Evolutionary conservation across 1,284 basidiomycete genomes (phyloP).

Genomic region (Xerocomus minutiporus): DNA sequence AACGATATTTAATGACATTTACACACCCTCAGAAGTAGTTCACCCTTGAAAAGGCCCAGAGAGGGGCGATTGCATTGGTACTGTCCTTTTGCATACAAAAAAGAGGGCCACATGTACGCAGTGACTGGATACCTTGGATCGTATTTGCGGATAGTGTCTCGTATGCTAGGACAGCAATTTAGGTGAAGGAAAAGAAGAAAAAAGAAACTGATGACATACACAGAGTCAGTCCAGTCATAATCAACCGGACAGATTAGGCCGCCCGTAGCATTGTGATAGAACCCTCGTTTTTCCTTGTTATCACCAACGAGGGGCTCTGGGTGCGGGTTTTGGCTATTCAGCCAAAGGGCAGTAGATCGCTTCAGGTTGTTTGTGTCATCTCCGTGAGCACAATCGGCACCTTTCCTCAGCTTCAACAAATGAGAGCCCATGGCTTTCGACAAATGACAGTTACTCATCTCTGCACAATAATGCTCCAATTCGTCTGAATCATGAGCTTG

Average conservation of each 20-base stretch:
- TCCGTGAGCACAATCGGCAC: slow-evolving; percentile 12
- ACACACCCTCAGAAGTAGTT: slow-evolving; percentile 21
- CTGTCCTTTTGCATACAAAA: slow-evolving; percentile 13
- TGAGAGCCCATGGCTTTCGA: neutral
- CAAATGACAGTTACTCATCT: neutral
- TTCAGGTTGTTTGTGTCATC: slow-evolving; percentile 21
- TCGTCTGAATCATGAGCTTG: neutral
- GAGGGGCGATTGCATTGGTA: slow-evolving; percentile 7
- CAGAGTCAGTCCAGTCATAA: slow-evolving; percentile 24
- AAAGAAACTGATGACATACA: slow-evolving; percentile 11
- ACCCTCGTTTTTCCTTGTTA: slow-evolving; percentile 14
- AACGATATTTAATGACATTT: neutral
- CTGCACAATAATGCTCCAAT: neutral
- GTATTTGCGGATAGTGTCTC: slow-evolving; percentile 10
- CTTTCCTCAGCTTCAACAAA: slow-evolving; percentile 12
- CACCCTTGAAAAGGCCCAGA: slow-evolving; percentile 20
- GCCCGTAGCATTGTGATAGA: slow-evolving; percentile 27
- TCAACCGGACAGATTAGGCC: slow-evolving; percentile 26
- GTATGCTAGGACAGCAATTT: neutral
- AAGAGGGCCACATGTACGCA: slow-evolving; percentile 14
- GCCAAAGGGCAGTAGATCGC: slow-evolving; percentile 17
- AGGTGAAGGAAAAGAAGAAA: neutral
- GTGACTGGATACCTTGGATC: slow-evolving; percentile 15
- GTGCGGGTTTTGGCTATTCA: slow-evolving; percentile 10
- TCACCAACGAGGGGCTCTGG: slow-evolving; percentile 7